Evolutionary conservation across 306 rosid species (phyloP).

Genomic region (Casuarina equisetifolia): DNA sequence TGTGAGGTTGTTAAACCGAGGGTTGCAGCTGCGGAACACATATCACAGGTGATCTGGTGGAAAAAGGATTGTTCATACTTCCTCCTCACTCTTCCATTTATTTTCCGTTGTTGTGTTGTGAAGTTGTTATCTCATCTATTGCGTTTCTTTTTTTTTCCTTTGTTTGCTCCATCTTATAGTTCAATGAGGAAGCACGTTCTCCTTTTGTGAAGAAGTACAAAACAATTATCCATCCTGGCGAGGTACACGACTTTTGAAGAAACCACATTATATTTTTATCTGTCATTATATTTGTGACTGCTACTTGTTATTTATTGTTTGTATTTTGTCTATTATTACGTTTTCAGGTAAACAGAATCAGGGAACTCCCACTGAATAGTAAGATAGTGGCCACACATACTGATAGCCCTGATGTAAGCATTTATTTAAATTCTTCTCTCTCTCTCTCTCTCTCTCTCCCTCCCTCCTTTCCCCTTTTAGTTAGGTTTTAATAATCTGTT

Average conservation of each 20-base stretch:
- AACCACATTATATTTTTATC: neutral
- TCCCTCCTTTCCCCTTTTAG: neutral
- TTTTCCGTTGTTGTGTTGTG: conserved; percentile 2
- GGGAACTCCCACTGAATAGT: conserved; percentile 92
- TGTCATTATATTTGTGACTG: conserved; percentile 3
- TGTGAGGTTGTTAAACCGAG: conserved; percentile 87
- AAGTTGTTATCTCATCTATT: neutral
- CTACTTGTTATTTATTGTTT: neutral
- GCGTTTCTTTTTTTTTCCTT: neutral
- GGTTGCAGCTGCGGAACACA: conserved; percentile 95
- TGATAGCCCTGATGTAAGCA: conserved; percentile 90
- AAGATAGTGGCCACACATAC: conserved; percentile 97
- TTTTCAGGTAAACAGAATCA: conserved; percentile 88
- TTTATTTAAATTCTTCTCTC: conserved; percentile 6
- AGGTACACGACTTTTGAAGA: conserved; percentile 46
- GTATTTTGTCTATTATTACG: neutral
- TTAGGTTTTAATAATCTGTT: neutral
- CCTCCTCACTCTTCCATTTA: neutral
- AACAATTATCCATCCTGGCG: conserved; percentile 98
- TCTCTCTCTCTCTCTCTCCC: neutral
- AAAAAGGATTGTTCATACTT: neutral
- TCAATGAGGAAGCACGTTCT: conserved; percentile 97
- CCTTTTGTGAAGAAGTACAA: conserved; percentile 99
- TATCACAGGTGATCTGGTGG: conserved; percentile 52
- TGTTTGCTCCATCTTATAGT: conserved; percentile 44